phyloP scores from a whole-genome alignment of 2,329 filamentous ascomycete genomes.

The Nannizzia gypsea region DNA sequence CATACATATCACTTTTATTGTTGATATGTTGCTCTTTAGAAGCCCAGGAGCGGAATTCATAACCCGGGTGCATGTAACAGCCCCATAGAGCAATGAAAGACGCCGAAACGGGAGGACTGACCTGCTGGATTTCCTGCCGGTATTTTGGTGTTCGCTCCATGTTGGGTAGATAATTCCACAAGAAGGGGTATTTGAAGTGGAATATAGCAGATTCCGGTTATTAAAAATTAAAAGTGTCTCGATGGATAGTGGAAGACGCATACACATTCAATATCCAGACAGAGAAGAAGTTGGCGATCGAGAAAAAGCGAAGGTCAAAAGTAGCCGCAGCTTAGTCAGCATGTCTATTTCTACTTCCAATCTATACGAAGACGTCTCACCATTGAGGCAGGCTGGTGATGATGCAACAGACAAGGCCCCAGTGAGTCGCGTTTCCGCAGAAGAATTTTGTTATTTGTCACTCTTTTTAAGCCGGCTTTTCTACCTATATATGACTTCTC shows the following conservation, averaged over 20 bases:
- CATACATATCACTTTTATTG: not conserved
- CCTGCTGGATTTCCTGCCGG: slow-evolving; percentile 96
- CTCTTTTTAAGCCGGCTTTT: no score
- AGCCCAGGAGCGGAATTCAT: not conserved
- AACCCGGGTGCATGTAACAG: not conserved
- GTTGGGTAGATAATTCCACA: slow-evolving; percentile 20
- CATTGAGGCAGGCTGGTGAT: no score
- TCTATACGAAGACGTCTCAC: no score
- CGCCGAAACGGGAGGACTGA: slow-evolving; percentile 34
- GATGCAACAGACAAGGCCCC: no score
- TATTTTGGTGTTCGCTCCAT: slow-evolving; percentile 82
- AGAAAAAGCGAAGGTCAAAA: not conserved
- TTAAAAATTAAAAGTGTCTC: not conserved
- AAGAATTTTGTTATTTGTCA: no score
- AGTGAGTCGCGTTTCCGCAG: no score
- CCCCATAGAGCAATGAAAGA: no score
- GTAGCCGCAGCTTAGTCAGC: not conserved
- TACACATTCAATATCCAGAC: not conserved
- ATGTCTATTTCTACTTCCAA: no score
- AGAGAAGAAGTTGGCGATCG: not conserved
- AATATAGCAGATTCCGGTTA: not conserved
- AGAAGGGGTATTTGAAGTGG: not conserved
- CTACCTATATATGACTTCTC: no score
- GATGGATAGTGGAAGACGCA: not conserved
- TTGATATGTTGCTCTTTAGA: not conserved